Evolutionary conservation across 164 flowering plant genomes (phyloP), one percentile per base, ranked within the genome.

Genomic region (Stephania cephalantha): DNA sequence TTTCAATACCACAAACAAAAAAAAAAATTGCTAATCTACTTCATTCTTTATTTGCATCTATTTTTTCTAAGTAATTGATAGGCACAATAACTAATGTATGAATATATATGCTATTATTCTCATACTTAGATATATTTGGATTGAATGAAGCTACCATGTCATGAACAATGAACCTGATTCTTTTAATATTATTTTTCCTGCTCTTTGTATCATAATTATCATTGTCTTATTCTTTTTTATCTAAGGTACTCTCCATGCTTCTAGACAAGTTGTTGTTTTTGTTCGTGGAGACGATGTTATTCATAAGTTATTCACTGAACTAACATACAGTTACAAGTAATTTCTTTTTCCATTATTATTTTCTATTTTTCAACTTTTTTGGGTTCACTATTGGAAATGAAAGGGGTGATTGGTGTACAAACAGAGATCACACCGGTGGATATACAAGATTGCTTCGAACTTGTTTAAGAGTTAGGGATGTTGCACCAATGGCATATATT

Each of bases 401-500:
- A 50, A 42, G 1, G 73, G n/a, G 12, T 45, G 67, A 22, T 77
- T 81, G 22, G 11, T 77, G 35, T 79, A 52, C 78, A 75, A 46
- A 46, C 92, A 96, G 98, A 81, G 94, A 90, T 74, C 86, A 98
- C 81, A 88, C 87, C 7, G 99, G 99, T 81, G 99, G 98, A 76
- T 96, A 92, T 78, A 92, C 98, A 61, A 92, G 99, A 84, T 6
- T 96, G 70, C 97, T 96, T 64, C 87, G 97, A 46, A 92, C 97
- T 71, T 94, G 97, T 68, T 91, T 96, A 72, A 83, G 99, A 84
- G 92, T 90, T 75, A 97, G 97, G 52, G 98, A 96, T 88, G 97
- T 97, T 73, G 97, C 99, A 70, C 87, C 91, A 9, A 94, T 96
- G 99, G 99, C 97, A 31, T 90, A 92, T 80, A 92, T 96, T 69